Conservation (phyloP, 306 rosid genomes). For the Sindora glabra region DNA sequence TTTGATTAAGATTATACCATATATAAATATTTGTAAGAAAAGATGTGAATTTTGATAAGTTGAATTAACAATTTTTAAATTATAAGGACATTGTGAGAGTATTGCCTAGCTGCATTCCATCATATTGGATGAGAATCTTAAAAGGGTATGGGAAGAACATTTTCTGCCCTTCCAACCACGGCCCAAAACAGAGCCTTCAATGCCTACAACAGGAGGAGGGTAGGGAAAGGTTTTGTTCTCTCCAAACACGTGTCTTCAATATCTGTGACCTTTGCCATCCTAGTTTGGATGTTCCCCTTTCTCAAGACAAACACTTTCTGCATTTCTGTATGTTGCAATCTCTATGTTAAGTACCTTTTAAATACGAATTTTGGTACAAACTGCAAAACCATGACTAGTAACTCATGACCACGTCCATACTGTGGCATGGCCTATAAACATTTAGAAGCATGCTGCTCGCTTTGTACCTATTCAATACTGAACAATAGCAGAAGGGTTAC, state of each 20-base stretch:
- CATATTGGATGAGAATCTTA: slow-evolving; percentile 34
- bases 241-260: slow-evolving; percentile 23
- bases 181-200: slow-evolving; percentile 50
- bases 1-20: too few species aligned
- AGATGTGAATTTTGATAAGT: too few species aligned
- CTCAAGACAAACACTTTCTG: slow-evolving; percentile 34
- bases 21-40: too few species aligned
- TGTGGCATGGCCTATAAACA: too few species aligned
- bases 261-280: slow-evolving; percentile 25
- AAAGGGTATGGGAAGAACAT: slow-evolving; percentile 44
- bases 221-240: slow-evolving; percentile 10
- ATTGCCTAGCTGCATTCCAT: slow-evolving; percentile 23
- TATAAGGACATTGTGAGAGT: neutral
- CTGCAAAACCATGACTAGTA: neutral
- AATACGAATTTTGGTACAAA: slow-evolving; percentile 20
- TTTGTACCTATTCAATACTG: too few species aligned
- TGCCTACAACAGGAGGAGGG: slow-evolving; percentile 17
- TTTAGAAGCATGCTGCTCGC: neutral
- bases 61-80: too few species aligned
- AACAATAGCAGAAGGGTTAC: too few species aligned
- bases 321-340: slow-evolving; percentile 11
- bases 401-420: too few species aligned
- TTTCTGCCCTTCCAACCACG: slow-evolving; percentile 58
- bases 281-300: slow-evolving; percentile 48
- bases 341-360: slow-evolving; percentile 23